Percentiles rank a stretch among this genome's conserved stretches.
Evolutionary conservation across 2,329 filamentous ascomycete species (phyloP).

Genomic region (Onygena corvina): DNA sequence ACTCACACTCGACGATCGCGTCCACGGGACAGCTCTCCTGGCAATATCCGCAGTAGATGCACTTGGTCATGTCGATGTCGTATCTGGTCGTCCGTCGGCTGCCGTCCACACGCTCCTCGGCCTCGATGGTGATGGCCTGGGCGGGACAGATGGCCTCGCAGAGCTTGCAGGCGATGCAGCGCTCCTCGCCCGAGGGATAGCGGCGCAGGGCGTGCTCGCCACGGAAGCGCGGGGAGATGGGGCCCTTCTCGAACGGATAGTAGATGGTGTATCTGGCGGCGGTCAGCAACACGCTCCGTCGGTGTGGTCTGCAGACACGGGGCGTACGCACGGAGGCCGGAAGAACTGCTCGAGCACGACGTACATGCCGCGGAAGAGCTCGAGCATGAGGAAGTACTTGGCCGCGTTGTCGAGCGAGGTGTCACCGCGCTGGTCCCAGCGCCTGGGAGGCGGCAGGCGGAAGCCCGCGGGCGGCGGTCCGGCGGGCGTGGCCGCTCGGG

Average conservation of each 20-base stretch:
- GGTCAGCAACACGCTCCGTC: background rate
- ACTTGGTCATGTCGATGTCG: conserved; percentile 99
- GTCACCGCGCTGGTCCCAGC: conserved; percentile 73
- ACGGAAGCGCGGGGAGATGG: conserved; percentile 94
- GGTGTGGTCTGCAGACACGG: background rate
- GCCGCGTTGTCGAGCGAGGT: conserved; percentile 68
- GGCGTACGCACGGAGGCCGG: conserved; percentile 74
- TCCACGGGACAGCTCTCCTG: conserved; percentile 98
- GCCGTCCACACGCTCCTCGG: conserved; percentile 92
- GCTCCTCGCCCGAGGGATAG: conserved; percentile 95
- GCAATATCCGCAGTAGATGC: conserved; percentile 99
- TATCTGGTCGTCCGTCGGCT: conserved; percentile 92
- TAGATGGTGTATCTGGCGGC: conserved; percentile 77
- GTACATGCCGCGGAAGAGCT: conserved; percentile 98
- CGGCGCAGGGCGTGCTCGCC: conserved; percentile 93
- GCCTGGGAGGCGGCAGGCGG: conserved; percentile 57
- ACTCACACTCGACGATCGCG: conserved; percentile 66
- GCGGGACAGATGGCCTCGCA: conserved; percentile 98
- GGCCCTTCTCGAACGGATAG: conserved; percentile 98
- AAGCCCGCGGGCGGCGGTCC: conserved; percentile 72
- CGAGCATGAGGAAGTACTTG: conserved; percentile 88
- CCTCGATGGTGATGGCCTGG: conserved; percentile 97
- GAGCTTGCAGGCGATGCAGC: conserved; percentile 98
- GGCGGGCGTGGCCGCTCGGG: conserved; percentile 50
- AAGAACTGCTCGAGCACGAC: conserved; percentile 97